Evolutionary conservation across 345 rosid genomes (phyloP), one percentile per base, ranked within the genome.

Genomic region (Sisymbrium irio): DNA sequence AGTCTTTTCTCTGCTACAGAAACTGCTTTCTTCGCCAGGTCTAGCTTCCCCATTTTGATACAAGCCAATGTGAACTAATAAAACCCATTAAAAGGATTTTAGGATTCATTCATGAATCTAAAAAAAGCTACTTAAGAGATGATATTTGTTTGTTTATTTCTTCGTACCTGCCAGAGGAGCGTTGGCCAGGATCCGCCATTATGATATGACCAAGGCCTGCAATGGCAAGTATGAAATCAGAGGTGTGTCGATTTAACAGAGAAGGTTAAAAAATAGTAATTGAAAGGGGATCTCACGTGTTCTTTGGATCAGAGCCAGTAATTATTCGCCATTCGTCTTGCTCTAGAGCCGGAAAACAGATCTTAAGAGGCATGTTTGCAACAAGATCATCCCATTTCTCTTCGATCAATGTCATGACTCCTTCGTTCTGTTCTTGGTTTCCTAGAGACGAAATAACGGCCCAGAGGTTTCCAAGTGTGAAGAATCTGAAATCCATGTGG

Each of bases 171-270:
- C 98, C 99, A 92, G 27, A 92, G 81, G 9, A 95, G 88, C 4
- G 98, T 92, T 67, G 98, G 99, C 99, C 99, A 95, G 60, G 99
- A 95, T 78, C 99, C 99, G 2, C 87, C 98, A 51, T 95, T 92
- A 83, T 92, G 99, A 80, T 95, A 95, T 1, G 99, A 95, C 99
- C 96, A 95, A 13, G 98, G 90, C 69, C 98, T 94, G 86, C 76
- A 82, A 47, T 61, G 53, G 46, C 10, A 35, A 55, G 20, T 18
- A 35, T 11, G n/a, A 42, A 50, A 67, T 60, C 71, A 70, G 14
- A 18, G 65, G 41, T 58, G 19, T 56, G 25, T 0, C 0, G 7
- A 49, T 13, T 37, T 13, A 39, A 0, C 25, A 35, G 14, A n/a
- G 45, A 25, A 12, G 11, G 39, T 4, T n/a, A 8, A 54, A 9